Evolutionary conservation across 2,329 filamentous ascomycete genomes (phyloP), one percentile per base, ranked within the genome.

Genomic region (Westerdykella sp.): DNA sequence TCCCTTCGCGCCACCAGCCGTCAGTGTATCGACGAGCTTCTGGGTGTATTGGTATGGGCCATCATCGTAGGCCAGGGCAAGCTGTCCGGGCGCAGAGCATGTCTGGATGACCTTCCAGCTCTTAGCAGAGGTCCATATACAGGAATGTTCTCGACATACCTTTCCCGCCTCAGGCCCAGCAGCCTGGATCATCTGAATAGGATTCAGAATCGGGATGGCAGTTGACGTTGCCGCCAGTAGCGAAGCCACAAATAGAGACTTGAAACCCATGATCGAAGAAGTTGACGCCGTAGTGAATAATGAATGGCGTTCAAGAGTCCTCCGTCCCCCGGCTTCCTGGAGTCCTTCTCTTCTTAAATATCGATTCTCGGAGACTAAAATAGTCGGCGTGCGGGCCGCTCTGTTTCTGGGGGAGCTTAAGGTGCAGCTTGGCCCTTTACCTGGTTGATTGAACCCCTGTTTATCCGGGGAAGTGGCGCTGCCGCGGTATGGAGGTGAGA

Each of bases 61-160:
- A 22, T 66, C 63, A 30, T 66, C 63, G 49, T 64, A 66, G 34
- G 63, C 61, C 4, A 66, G 54, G 11, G 63, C 63, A 30, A 66
- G 45, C 44, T 51, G 44, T 7, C 60, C 60, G 1, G 62, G 54
- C 3, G 55, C 45, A 13, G 39, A 46, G 47, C 62, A 63, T 34
- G 61, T 61, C 6, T 50, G 56, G 37, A 65, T 61, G 39, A 63
- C 56, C 44, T 55, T 41, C 10, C 12, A 2, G 13, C 39, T 14
- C 39, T 28, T 30, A 37, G 7, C 22, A 41, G 30, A 18, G 9
- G 30, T 25, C 14, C 5, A 15, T 23, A 5, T n/a, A 10, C 16
- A 16, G 12, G 16, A 18, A 36, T 18, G 15, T 34, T 34, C 35
- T 28, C 37, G 42, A 34, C 43, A 28, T 48, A 35, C 32, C 22